Evolutionary conservation across 2,329 filamentous ascomycete species (phyloP), one percentile per base, ranked within the genome.

Genomic region (Coniochaeta ligniaria): DNA sequence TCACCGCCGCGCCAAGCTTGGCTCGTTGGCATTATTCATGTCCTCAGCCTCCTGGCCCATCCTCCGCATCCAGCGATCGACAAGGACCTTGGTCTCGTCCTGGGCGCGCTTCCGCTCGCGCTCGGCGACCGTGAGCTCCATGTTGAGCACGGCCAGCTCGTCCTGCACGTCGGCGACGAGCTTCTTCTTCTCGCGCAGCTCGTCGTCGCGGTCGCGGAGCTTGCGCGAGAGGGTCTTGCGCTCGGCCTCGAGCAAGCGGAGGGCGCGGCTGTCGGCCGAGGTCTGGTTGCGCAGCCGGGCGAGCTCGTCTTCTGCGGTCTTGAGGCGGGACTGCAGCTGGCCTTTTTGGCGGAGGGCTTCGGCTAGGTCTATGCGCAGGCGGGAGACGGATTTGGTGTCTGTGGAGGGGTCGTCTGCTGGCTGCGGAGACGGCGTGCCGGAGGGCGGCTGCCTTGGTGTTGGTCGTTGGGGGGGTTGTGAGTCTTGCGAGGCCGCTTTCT

Each of bases 111-210:
- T 86, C 31, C 83, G 81, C 69, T 86, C 85, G 71, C 93, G 84
- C 72, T 96, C 92, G 3, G 89, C 87, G 79, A 97, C 85, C 66
- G 95, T 92, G 50, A 97, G 80, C 74, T 98, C 90, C 65, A 98
- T 80, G 66, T 93, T 93, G 55, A 97, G 76, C 1, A 91, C 88
- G 58, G 96, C 87, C 74, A 96, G 88, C 74, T 99, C 95, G 74
- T 97, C 93, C 76, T 98, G 94, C 59, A 96, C 88, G 69, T 94
- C 84, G 83, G 92, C 89, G 2, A 96, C 82, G 65, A 97, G 77
- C 72, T 93, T 91, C 35, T 87, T 86, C 78, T 97, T 97, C 62
- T 87, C 91, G 60, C 82, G 84, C 35, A 97, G 75, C 78, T 98
- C 95, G 68, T 96, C 91, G 63, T 96, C 91, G 33, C 90, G 80